These are phyloP conservation scores for Microthyrium microscopicum DNA, from an alignment of 2,329 filamentous ascomycete genomes.

Conservation along the genomic window DNA sequence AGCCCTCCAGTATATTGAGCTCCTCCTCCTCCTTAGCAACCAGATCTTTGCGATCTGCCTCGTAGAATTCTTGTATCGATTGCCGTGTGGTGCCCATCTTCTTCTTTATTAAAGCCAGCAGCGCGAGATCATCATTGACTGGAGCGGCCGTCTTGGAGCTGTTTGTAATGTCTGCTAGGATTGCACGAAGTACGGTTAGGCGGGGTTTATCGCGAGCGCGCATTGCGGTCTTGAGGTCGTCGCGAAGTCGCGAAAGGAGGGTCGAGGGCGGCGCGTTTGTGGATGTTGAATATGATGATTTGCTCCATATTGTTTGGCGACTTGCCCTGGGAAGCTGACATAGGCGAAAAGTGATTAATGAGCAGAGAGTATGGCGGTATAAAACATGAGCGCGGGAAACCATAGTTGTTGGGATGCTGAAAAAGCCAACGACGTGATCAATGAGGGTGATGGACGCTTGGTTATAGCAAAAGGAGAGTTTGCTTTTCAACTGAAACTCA, in stretches of 20 bases:
- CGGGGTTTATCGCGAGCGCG: slow-evolving; percentile 36
- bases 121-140: slow-evolving; percentile 52
- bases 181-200: slow-evolving; percentile 49
- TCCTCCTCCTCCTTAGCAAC: slow-evolving; percentile 54
- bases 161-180: slow-evolving; percentile 57
- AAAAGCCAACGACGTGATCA: no score
- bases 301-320: no score
- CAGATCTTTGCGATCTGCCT: slow-evolving; percentile 49
- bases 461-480: no score
- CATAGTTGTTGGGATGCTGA: no score
- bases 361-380: slow-evolving; percentile 34
- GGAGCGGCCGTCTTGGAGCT: slow-evolving; percentile 56
- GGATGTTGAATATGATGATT: no score
- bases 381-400: no score
- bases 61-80: slow-evolving; percentile 46
- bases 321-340: no score
- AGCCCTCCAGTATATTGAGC: slow-evolving; percentile 47
- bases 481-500: no score
- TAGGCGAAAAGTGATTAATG: no score
- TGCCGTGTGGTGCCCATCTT: slow-evolving; percentile 40
- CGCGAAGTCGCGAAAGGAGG: slow-evolving; percentile 27
- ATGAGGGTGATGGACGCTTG: no score
- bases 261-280: slow-evolving; percentile 16
- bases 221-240: slow-evolving; percentile 31
- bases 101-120: slow-evolving; percentile 51